Percentiles rank a stretch among this genome's conserved stretches.
These are phyloP conservation scores for Mycocentrospora acerina DNA, from an alignment of 2,329 filamentous ascomycete species.

Conservation along the genomic window DNA sequence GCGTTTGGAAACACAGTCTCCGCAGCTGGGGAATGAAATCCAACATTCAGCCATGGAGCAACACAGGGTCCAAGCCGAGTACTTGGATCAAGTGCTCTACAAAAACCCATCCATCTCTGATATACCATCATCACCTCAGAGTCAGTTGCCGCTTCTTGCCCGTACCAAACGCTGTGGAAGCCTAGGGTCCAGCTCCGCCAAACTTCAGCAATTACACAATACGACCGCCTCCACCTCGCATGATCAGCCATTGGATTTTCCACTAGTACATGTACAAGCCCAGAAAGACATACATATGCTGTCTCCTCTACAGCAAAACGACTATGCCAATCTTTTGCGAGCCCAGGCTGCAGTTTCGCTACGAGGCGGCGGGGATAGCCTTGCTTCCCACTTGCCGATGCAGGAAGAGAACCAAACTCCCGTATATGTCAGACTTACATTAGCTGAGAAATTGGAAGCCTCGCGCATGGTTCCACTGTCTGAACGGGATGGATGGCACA, in stretches of 20 bases:
- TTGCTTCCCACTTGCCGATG: too few species aligned
- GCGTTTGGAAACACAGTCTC: too few species aligned
- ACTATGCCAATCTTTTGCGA: neutral
- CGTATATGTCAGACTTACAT: neutral
- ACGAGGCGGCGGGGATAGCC: conserved; percentile 13
- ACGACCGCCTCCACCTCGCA: conserved; percentile 8
- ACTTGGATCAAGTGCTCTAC: conserved; percentile 28
- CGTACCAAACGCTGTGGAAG: conserved; percentile 9
- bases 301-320: neutral
- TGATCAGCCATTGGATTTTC: neutral
- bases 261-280: neutral
- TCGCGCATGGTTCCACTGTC: too few species aligned
- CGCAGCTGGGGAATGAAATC: neutral
- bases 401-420: neutral
- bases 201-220: conserved; percentile 9
- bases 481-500: too few species aligned
- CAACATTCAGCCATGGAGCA: conserved; percentile 10
- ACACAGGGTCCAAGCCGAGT: conserved; percentile 23
- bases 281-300: neutral
- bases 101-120: conserved; percentile 7
- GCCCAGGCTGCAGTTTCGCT: conserved; percentile 7
- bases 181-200: conserved; percentile 7
- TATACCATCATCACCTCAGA: conserved; percentile 1
- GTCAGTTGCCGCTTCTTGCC: conserved; percentile 1
- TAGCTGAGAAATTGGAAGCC: too few species aligned